Base-by-base conservation (phyloP, 2,329 filamentous ascomycete species). In the Fusarium torulosum region DNA sequence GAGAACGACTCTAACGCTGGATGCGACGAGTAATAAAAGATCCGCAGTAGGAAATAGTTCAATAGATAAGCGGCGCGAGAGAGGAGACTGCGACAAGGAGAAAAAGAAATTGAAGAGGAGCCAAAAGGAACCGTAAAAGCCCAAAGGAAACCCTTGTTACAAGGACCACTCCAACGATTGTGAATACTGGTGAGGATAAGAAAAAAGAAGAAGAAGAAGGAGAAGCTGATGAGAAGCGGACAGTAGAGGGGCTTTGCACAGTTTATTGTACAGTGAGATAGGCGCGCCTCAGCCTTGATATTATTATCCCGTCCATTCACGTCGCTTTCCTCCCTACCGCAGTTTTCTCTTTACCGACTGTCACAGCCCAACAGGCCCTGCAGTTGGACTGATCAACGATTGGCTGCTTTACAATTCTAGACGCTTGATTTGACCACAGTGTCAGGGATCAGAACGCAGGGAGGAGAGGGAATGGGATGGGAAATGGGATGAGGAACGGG, bases 291-390 rank as follows among this genome's bases (percentile, higher is more conserved):
- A 25, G 31, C 31, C 44, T 17, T 42, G 21, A 31, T 14, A 31
- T 31, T 15, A 15, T 14, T 15, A 33, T 33, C 14, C 14, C 29
- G 14, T 15, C 29, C 29, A 37, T 37, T 19, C 17, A 37, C 8
- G 35, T 37, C 17, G 9, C n/a, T 37, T 14, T n/a, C 33, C 41
- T 33, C 17, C 37, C 15, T 31, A 21, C 29, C 27, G 17, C 42
- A 29, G 35, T 33, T 58, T 59, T 56, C 49, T 42, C 49, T 42
- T 66, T 67, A 67, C 64, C 43, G 40, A 61, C 58, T 63, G 46
- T 41, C 27, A 27, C 35, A 57, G 23, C 51, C 38, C 35, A 47
- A 47, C n/a, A 61, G 50, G 33, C 41, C 60, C 46, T 69, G 66
- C 33, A 53, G 45, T 8, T 37, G 50, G 38, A 38, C 20, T 27